Percentiles rank a stretch among this genome's conserved stretches.
These are phyloP conservation scores for Chamaecyparis obtusa DNA, from an alignment of 75 land plant species.

Conservation along the genomic window DNA sequence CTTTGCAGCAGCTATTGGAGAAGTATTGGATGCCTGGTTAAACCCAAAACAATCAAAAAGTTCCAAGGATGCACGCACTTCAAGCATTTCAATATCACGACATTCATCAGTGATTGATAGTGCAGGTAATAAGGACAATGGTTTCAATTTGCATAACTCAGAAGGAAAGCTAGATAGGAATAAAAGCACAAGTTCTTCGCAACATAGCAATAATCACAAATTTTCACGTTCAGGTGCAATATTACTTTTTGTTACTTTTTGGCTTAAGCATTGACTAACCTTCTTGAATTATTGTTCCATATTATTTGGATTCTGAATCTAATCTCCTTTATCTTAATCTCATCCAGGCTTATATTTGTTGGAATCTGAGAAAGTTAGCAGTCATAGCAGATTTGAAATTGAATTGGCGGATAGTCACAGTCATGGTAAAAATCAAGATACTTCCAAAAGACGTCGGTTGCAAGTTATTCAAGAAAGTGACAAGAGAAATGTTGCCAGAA, in stretches of 20 bases:
- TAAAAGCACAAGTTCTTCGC: neutral
- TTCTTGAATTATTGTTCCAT: neutral
- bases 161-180: neutral
- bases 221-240: neutral
- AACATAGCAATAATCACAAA: neutral
- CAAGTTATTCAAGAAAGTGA: conserved; percentile 27
- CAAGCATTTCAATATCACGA: neutral
- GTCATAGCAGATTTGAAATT: neutral
- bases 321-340: neutral
- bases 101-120: neutral
- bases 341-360: neutral
- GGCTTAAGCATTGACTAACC: neutral
- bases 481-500: conserved; percentile 11
- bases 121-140: neutral
- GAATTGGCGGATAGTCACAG: neutral
- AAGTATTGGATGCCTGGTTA: conserved; percentile 81
- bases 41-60: conserved; percentile 68
- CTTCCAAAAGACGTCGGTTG: conserved; percentile 35
- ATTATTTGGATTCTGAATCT: neutral
- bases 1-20: conserved; percentile 83
- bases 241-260: neutral
- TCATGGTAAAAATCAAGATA: neutral
- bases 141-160: neutral
- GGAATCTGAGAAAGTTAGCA: neutral
- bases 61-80: conserved; percentile 30